Evolutionary conservation across 1,284 basidiomycete genomes (phyloP).

Genomic region (Puccinia polysora): DNA sequence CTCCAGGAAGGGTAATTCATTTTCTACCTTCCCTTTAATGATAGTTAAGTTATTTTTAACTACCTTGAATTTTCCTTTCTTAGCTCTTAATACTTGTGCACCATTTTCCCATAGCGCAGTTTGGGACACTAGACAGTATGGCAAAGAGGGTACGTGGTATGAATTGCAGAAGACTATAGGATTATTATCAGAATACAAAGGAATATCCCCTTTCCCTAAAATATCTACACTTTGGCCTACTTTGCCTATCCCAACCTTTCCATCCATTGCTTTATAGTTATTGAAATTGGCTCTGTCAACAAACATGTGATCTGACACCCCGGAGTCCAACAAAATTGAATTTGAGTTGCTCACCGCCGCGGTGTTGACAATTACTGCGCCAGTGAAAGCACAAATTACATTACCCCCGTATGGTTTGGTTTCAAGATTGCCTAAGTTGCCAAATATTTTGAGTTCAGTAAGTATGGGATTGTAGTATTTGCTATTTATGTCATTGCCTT

Average conservation of each 20-base stretch:
- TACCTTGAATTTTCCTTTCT: neutral
- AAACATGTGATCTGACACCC: neutral
- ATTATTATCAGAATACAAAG: neutral
- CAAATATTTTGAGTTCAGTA: neutral
- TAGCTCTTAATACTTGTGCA: neutral
- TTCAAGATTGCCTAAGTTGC: neutral
- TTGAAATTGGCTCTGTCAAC: neutral
- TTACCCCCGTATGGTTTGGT: neutral
- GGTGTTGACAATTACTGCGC: neutral
- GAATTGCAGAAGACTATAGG: neutral
- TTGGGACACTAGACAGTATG: neutral
- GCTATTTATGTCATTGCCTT: no score
- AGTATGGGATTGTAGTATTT: no score
- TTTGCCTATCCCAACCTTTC: neutral
- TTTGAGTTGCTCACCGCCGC: neutral
- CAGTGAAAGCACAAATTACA: neutral
- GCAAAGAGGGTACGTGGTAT: conserved; percentile 3
- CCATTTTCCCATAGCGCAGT: neutral
- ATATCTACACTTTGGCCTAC: neutral
- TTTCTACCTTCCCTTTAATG: neutral
- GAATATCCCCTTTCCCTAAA: neutral
- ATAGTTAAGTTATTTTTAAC: neutral
- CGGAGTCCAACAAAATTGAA: neutral
- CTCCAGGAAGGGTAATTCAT: neutral
- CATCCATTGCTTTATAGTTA: neutral